These are phyloP conservation scores for Talaromyces adpressus DNA, from an alignment of 495 filamentous ascomycete species.

Conservation along the genomic window DNA sequence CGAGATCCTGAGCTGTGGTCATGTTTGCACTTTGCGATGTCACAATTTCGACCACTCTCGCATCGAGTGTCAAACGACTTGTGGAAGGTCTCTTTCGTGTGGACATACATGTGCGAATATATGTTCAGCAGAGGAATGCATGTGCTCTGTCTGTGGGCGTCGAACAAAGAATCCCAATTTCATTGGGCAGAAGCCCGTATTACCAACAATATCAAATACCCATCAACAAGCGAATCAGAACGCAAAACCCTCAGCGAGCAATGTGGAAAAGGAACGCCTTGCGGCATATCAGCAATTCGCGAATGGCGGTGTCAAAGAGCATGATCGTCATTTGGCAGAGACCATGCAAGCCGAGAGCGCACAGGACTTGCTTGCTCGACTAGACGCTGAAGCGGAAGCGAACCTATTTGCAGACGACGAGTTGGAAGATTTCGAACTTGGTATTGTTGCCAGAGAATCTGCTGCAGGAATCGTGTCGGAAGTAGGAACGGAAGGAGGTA, in stretches of 20 bases:
- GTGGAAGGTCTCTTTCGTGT: slow-evolving; percentile 21
- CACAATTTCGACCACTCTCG: slow-evolving; percentile 25
- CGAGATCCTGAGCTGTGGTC: slow-evolving; percentile 30
- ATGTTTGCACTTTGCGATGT: slow-evolving; percentile 29
- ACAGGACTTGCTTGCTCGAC: slow-evolving; percentile 3
- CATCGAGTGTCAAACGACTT: slow-evolving; percentile 20
- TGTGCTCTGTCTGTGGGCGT: slow-evolving; percentile 2
- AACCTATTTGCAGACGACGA: slow-evolving; percentile 3
- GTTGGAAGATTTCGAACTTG: background rate
- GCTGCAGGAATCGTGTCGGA: background rate
- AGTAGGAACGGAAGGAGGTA: background rate
- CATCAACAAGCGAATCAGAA: background rate
- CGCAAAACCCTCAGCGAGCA: background rate
- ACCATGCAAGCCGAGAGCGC: background rate
- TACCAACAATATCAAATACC: background rate
- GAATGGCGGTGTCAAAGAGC: slow-evolving; percentile 18
- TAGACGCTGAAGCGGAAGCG: slow-evolving; percentile 5
- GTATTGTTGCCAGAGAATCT: background rate
- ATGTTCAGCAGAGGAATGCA: slow-evolving; percentile 14
- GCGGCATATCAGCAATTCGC: slow-evolving; percentile 17
- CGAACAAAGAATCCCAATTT: background rate
- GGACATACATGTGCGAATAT: slow-evolving; percentile 20
- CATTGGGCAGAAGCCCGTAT: background rate
- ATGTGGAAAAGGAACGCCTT: background rate
- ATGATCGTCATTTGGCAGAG: slow-evolving; percentile 15